A percentile compares a stretch with the other conserved stretches of the same genome.
Evolutionary conservation across 2,329 filamentous ascomycete species (phyloP).

Genomic region (Tolypocladium ovalisporum): DNA sequence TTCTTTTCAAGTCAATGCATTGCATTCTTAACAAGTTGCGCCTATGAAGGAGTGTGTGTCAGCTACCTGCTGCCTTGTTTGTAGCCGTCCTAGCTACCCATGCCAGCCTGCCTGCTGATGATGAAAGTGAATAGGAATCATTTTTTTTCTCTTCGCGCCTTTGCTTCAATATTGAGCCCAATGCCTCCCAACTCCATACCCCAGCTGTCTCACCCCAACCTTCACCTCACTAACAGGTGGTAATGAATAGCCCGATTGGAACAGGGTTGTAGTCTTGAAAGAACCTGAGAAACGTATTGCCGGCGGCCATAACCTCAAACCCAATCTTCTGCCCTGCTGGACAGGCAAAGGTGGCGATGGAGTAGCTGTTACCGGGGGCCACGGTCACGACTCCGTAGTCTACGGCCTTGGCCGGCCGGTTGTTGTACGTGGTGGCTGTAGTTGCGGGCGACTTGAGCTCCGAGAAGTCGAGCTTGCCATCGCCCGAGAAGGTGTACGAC

Average conservation of each 20-base stretch:
- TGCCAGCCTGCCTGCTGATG: neutral
- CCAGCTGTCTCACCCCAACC: neutral
- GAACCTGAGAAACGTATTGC: conserved; percentile 42
- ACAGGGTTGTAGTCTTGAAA: conserved; percentile 53
- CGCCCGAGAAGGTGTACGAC: conserved; percentile 33
- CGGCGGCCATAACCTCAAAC: conserved; percentile 37
- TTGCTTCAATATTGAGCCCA: neutral
- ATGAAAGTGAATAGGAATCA: neutral
- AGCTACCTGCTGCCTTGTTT: neutral
- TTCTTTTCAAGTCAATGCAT: neutral
- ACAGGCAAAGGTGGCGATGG: conserved; percentile 42
- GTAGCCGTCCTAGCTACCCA: neutral
- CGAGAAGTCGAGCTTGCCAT: conserved; percentile 42
- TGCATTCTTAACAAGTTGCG: neutral
- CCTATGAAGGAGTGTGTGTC: neutral
- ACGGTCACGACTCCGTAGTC: conserved; percentile 33
- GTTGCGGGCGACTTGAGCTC: conserved; percentile 34
- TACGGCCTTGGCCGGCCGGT: conserved; percentile 28
- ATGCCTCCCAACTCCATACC: neutral
- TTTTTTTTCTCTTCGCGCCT: neutral
- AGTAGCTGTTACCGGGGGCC: conserved; percentile 41
- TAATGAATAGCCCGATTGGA: conserved; percentile 29
- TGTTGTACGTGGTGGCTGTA: conserved; percentile 40
- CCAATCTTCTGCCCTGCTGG: conserved; percentile 38
- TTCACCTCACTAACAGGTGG: conserved; percentile 19